Percentiles rank a stretch among this genome's conserved stretches.
phyloP scores from a whole-genome alignment of 208 protist species.

The Acanthamoeba culbertsoni region DNA sequence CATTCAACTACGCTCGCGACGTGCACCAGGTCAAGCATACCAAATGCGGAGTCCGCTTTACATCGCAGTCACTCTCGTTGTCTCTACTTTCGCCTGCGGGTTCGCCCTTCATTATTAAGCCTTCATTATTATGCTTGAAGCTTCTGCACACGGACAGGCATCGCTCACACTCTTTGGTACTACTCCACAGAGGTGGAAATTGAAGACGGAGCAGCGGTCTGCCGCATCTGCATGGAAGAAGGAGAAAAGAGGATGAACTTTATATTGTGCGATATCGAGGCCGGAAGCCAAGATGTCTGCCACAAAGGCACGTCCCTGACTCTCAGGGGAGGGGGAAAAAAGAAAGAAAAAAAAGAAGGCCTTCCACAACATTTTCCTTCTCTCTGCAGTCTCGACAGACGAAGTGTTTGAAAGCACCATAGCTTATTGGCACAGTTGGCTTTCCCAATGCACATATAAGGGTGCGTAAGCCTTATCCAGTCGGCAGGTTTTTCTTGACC shows the following conservation, averaged over 20 bases:
- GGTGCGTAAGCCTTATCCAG: neutral
- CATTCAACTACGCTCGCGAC: conserved; percentile 75
- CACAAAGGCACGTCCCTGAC: neutral
- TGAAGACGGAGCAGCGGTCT: neutral
- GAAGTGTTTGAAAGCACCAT: conserved; percentile 62
- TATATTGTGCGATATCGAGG: neutral
- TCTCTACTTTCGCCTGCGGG: conserved; percentile 13
- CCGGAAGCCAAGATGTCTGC: neutral
- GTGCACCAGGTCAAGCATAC: conserved; percentile 35
- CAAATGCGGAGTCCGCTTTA: neutral
- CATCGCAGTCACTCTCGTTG: neutral
- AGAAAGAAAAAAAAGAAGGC: no score
- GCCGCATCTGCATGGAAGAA: neutral
- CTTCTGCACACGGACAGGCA: no score
- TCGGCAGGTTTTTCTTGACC: neutral
- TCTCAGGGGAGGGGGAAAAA: no score
- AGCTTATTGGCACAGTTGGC: conserved; percentile 78
- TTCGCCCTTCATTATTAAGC: neutral
- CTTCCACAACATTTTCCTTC: no score
- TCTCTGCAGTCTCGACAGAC: neutral
- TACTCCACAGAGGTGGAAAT: neutral
- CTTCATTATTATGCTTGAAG: no score
- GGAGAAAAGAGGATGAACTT: conserved; percentile 45
- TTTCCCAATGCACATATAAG: conserved; percentile 73
- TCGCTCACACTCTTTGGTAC: neutral